Base-by-base conservation (phyloP, 257 asterid genomes). In the Solanum pennellii region DNA sequence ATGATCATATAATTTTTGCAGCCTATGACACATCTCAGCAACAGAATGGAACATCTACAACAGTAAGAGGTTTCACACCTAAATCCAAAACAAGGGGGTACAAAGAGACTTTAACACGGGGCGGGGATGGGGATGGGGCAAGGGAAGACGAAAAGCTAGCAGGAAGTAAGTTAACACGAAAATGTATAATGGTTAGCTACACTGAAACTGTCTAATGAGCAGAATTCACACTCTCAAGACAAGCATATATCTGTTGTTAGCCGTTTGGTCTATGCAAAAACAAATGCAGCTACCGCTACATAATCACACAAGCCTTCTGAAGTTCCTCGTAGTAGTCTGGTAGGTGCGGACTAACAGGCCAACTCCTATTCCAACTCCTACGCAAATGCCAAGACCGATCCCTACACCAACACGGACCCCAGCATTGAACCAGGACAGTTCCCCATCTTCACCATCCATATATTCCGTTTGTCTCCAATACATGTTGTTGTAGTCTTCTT, bases 241-340 rank as follows among this genome's bases (percentile, higher is more conserved):
- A 29, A 29, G 74, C 71, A 88, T 27, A 35, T 60, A 52, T 65
- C 37, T 37, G 65, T 44, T 33, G 86, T 86, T 80, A 52, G 86
- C 86, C 41, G 31, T 82, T 76, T 68, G 62, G 89, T 79, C 33
- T 42, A 82, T 35, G 59, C 85, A 29, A 82, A 82, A 47, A 31
- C 25, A 82, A 82, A 82, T 82, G 69, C 69, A 49, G 45, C 45
- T 11, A 65, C 9, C 8, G 10, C 39, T 49, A 45, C 87, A 69
- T 7, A 80, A 29, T 86, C 86, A 95, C 49, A 92, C n/a, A 72
- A 93, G 93, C 73, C 96, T 93, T 91, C 93, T 94, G 83, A 95
- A 92, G 92, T 92, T 91, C 45, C 93, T 83, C 12, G 89, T 80
- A 60, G 89, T 86, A 47, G 88, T 77, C 59, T 87, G 89, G 84